Evolutionary conservation across 257 asterid species (phyloP).

Genomic region (Salvia splendens): DNA sequence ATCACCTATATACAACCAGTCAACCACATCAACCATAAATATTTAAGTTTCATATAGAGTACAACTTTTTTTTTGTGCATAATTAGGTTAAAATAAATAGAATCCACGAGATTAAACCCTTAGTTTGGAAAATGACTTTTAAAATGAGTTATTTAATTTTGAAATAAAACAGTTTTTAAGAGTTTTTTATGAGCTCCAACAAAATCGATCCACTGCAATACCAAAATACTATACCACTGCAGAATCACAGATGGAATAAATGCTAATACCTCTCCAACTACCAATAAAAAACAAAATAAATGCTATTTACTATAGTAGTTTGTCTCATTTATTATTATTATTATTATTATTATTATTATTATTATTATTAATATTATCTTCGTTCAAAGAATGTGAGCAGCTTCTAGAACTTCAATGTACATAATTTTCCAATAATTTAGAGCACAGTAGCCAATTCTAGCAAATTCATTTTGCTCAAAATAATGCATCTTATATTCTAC

Average conservation of each 20-base stretch:
- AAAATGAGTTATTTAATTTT: no score
- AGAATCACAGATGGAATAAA: slow-evolving; percentile 19
- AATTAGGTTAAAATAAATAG: no score
- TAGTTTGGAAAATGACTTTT: no score
- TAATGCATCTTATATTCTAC: neutral
- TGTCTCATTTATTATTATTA: slow-evolving; percentile 14
- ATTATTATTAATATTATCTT: neutral
- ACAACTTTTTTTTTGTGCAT: no score
- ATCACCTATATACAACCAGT: no score
- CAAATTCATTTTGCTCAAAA: neutral
- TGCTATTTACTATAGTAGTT: slow-evolving; percentile 28
- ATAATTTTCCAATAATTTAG: slow-evolving; percentile 21
- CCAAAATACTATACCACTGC: neutral
- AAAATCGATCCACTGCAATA: neutral
- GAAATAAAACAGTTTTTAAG: no score
- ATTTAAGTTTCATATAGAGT: no score
- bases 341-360: neutral
- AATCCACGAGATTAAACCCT: no score
- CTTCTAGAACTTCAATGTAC: neutral
- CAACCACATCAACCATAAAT: no score
- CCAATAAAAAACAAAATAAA: slow-evolving; percentile 32
- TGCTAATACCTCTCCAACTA: slow-evolving; percentile 28
- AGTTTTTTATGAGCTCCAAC: no score
- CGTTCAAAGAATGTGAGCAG: slow-evolving; percentile 33
- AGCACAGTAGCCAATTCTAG: neutral